Conservation (phyloP, 139 green algal genomes). For the Spirogloea muscicola region DNA sequence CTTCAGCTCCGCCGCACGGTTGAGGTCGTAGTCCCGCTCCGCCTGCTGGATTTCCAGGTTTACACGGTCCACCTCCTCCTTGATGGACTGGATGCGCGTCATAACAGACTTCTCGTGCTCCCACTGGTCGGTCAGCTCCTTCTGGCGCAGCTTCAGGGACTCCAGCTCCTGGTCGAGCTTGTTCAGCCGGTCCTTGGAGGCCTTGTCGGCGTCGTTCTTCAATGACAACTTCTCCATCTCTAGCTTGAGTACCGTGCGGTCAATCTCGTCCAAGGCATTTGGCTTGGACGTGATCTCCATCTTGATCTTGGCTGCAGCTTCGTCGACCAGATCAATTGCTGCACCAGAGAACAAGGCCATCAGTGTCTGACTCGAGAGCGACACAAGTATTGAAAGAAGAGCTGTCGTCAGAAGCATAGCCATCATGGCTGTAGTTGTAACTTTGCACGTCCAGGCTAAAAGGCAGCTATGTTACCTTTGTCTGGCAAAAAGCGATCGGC, state of each 20-base stretch:
- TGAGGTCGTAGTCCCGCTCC: slow-evolving; percentile 94
- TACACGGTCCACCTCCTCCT: slow-evolving; percentile 86
- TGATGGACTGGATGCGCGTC: slow-evolving; percentile 62
- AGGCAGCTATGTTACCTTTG: no score
- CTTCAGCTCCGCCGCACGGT: slow-evolving; percentile 92
- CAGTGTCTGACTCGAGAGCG: no score
- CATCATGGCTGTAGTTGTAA: no score
- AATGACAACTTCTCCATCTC: slow-evolving; percentile 93
- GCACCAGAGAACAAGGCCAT: no score
- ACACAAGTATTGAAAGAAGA: no score
- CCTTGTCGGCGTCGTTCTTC: slow-evolving; percentile 62
- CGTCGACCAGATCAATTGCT: slow-evolving; percentile 92
- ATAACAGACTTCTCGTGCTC: slow-evolving; percentile 66
- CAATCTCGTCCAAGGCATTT: slow-evolving; percentile 88
- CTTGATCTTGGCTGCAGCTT: slow-evolving; percentile 94
- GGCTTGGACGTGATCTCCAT: slow-evolving; percentile 99
- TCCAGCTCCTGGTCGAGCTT: slow-evolving; percentile 73
- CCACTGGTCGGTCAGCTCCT: slow-evolving; percentile 71
- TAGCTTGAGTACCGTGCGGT: slow-evolving; percentile 79
- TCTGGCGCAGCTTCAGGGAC: slow-evolving; percentile 74
- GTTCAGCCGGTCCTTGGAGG: slow-evolving; percentile 62
- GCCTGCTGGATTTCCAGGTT: slow-evolving; percentile 74
- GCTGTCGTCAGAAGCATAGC: no score
- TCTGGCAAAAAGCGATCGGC: slow-evolving; percentile 87
- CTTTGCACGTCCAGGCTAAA: no score